Base-by-base conservation (phyloP, 345 rosid genomes). In the Carallia brachiata region DNA sequence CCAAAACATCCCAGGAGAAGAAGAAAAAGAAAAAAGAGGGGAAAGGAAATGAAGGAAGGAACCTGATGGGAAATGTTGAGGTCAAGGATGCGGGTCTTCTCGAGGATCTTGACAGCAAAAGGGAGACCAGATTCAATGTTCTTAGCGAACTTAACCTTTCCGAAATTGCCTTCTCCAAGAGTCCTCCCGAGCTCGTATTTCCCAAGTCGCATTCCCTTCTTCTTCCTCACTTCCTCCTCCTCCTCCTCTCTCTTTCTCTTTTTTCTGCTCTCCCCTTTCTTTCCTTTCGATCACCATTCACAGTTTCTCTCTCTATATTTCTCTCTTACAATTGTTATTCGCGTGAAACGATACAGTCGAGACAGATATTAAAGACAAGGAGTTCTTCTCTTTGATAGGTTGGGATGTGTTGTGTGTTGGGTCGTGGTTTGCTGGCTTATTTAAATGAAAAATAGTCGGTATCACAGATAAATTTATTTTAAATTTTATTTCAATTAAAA, bases 91-190 rank as follows among this genome's bases (percentile, higher is more conserved):
- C 79, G 81, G 71, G 65, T 75, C 78, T 94, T 94, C 39, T 91
- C 95, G 15, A 94, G 82, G 84, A 91, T 91, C 79, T 94, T 94
- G 68, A 94, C 88, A 28, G 98, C 98, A 68, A 87, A 86, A 18
- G 84, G 67, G 0, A 67, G 80, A 9, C 93, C 96, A 4, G 98
- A 81, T 32, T 84, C 82, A 37, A 86, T 63, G 73, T 94, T 77
- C 52, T 60, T 79, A 7, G 93, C 98, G 61, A 90, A 77, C 77
- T 87, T 91, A 9, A 94, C 98, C 78, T 94, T 91, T 0, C 92
- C 98, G 55, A 91, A 94, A 81, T 90, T 94, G 36, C 97, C 98
- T 77, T 91, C 96, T 5, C 98, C 98, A 3, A 94, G 89, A 32
- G 96, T 94, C 75, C 85, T 83, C 59, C 97, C 96, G 7, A 94